Evolutionary conservation across 345 rosid genomes (phyloP).

Genomic region (Hypericum androsaemum): DNA sequence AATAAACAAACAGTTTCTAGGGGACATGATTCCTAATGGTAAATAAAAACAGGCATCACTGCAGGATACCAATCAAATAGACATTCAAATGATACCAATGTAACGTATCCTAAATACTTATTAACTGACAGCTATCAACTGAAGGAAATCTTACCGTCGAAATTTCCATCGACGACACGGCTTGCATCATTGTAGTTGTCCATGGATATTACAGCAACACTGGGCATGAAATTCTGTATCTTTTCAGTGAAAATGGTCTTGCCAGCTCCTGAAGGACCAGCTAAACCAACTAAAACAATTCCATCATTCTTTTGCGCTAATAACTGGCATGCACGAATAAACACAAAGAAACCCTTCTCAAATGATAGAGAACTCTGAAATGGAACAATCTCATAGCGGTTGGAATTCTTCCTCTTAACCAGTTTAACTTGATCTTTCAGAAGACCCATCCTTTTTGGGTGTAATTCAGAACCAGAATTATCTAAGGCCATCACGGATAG

Average conservation of each 20-base stretch:
- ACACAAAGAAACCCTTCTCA: constrained; percentile 86
- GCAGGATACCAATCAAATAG: too few species aligned
- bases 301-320: constrained; percentile 83
- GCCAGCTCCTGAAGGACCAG: constrained; percentile 99
- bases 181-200: constrained; percentile 89
- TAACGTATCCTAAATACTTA: too few species aligned
- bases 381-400: constrained; percentile 61
- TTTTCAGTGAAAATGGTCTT: constrained; percentile 89
- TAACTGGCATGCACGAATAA: constrained; percentile 86
- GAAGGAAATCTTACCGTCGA: constrained; percentile 49
- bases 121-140: not conserved
- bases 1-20: too few species aligned
- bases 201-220: constrained; percentile 85
- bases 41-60: too few species aligned
- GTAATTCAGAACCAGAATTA: constrained; percentile 41
- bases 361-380: constrained; percentile 66
- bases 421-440: constrained; percentile 78
- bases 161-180: constrained; percentile 89
- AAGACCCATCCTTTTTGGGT: constrained; percentile 53
- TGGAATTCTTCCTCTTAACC: constrained; percentile 60
- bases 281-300: constrained; percentile 72
- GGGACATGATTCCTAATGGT: too few species aligned
- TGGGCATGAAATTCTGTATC: constrained; percentile 77
- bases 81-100: too few species aligned
- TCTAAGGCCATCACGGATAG: constrained; percentile 10